A percentile compares a stretch with the other conserved stretches of the same genome.
Evolutionary conservation across 2,329 filamentous ascomycete species (phyloP).

Genomic region (Waltergamsia citrina): DNA sequence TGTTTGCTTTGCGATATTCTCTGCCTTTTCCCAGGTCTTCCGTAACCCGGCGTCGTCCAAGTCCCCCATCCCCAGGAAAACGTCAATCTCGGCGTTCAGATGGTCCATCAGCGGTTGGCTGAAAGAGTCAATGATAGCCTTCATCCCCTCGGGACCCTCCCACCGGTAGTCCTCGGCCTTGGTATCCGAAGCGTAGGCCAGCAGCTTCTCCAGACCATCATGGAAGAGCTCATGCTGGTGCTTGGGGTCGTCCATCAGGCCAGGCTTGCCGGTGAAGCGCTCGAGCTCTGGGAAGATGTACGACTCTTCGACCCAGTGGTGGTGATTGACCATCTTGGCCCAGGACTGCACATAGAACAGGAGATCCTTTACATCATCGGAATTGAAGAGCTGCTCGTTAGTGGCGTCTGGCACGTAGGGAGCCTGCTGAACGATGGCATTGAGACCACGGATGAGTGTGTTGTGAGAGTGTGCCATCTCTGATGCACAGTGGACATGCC

Average conservation of each 20-base stretch:
- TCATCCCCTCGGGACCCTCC: background rate
- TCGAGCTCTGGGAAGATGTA: slow-evolving; percentile 23
- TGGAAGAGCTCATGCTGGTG: slow-evolving; percentile 23
- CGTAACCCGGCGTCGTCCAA: background rate
- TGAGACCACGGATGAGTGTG: slow-evolving; percentile 18
- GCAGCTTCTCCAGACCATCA: slow-evolving; percentile 11
- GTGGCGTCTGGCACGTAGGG: slow-evolving; percentile 9
- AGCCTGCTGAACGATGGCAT: slow-evolving; percentile 21
- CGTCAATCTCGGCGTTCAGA: background rate
- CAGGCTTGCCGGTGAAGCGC: slow-evolving; percentile 14
- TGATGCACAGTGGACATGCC: background rate
- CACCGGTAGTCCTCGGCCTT: background rate
- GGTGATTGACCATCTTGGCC: slow-evolving; percentile 22
- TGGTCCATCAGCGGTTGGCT: background rate
- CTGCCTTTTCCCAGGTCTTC: background rate
- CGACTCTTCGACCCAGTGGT: slow-evolving; percentile 21
- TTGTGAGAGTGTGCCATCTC: slow-evolving; percentile 19
- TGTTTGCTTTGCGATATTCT: background rate
- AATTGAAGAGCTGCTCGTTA: slow-evolving; percentile 10
- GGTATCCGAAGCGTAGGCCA: background rate
- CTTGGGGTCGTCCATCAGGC: slow-evolving; percentile 20
- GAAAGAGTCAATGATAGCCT: slow-evolving; percentile 1
- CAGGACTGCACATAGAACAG: slow-evolving; percentile 14
- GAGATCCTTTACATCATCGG: slow-evolving; percentile 5
- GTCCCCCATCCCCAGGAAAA: background rate